These are phyloP conservation scores for Scenedesmus sp. DNA, from an alignment of 163 green algal species.

Conservation along the genomic window DNA sequence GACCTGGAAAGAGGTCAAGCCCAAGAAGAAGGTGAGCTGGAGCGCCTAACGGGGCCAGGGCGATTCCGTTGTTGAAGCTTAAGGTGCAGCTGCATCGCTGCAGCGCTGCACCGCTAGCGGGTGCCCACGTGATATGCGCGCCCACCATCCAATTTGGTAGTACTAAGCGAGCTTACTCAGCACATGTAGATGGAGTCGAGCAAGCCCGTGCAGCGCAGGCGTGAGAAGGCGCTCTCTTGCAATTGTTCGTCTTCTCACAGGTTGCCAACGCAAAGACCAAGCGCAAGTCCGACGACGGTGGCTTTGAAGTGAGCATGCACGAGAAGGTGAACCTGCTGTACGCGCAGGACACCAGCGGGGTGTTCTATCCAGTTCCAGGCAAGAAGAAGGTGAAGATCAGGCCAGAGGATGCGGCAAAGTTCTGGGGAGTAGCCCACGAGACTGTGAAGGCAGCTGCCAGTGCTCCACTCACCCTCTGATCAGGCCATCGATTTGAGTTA, in stretches of 20 bases:
- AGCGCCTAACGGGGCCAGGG: background rate
- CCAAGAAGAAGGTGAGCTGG: background rate
- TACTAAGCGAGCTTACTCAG: background rate
- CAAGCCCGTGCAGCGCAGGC: background rate
- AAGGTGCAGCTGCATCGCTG: background rate
- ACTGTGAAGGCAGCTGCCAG: background rate
- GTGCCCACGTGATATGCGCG: background rate
- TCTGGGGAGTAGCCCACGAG: background rate
- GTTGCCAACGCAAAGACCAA: background rate
- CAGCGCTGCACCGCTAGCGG: too few relatives aligned
- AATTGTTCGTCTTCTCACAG: background rate
- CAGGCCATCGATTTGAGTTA: too few relatives aligned
- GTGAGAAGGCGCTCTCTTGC: background rate
- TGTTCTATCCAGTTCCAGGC: background rate
- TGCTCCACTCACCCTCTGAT: too few relatives aligned
- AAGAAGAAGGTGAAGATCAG: background rate
- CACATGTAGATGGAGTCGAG: background rate
- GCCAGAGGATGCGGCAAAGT: background rate
- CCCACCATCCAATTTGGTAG: background rate
- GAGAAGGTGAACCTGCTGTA: background rate
- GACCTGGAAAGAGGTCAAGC: background rate
- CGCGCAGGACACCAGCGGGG: background rate
- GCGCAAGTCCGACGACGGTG: background rate
- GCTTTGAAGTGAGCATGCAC: background rate
- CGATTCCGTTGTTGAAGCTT: background rate